Percentiles rank a stretch among this genome's conserved stretches.
These are phyloP conservation scores for Amaranthus cruentus DNA, from an alignment of 148 eudicot genomes.

Conservation along the genomic window DNA sequence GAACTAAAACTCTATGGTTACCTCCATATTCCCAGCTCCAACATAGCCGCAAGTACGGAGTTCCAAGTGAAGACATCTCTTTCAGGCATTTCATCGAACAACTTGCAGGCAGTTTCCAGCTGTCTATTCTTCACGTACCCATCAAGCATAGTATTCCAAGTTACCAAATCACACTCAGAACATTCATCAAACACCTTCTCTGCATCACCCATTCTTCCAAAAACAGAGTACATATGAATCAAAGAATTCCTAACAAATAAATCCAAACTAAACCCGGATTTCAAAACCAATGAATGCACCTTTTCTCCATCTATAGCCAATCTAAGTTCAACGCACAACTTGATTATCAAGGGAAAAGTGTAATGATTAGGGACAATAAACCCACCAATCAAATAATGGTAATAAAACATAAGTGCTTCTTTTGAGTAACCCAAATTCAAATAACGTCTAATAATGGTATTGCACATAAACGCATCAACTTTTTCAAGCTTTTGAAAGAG, in stretches of 20 bases:
- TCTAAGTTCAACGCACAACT: constrained; percentile 24
- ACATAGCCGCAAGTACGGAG: constrained; percentile 47
- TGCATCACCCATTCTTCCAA: constrained; percentile 30
- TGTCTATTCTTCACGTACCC: constrained; percentile 52
- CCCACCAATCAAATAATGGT: constrained; percentile 29
- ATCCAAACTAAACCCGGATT: constrained; percentile 45
- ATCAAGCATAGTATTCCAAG: constrained; percentile 57
- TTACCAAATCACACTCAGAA: constrained; percentile 41
- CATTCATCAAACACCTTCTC: constrained; percentile 9
- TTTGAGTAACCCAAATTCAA: constrained; percentile 32
- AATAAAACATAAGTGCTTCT: constrained; percentile 38
- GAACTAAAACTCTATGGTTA: constrained; percentile 31
- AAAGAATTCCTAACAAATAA: constrained; percentile 37
- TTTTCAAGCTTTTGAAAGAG: constrained; percentile 31
- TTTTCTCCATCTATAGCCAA: constrained; percentile 24
- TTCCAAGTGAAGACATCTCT: constrained; percentile 51
- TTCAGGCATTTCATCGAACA: constrained; percentile 47
- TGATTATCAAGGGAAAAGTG: constrained; percentile 27
- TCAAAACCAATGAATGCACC: constrained; percentile 20
- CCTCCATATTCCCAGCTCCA: constrained; percentile 36
- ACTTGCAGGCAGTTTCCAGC: constrained; percentile 26
- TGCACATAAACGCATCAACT: constrained; percentile 59
- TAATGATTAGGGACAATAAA: constrained; percentile 26
- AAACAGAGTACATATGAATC: constrained; percentile 32
- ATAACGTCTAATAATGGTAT: constrained; percentile 44